Conservation (phyloP, 371 early-diverging fungal genomes). For the Apophysomyces trapeziformis region DNA sequence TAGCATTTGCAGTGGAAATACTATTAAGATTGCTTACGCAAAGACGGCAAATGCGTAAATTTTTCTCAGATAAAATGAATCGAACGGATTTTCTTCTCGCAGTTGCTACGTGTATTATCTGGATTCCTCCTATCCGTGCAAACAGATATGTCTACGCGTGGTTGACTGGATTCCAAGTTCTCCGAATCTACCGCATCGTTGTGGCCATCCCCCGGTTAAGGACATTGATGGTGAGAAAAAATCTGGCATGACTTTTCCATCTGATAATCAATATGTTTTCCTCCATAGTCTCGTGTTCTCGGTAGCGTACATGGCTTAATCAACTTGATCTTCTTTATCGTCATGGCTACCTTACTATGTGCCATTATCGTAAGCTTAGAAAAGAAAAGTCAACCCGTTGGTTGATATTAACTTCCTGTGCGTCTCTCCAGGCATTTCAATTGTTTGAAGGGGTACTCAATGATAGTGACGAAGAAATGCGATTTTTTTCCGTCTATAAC, state of each 20-base stretch:
- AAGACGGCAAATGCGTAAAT: constrained; percentile 39
- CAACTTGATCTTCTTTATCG: constrained; percentile 68
- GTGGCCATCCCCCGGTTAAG: constrained; percentile 61
- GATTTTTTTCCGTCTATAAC: constrained; percentile 66
- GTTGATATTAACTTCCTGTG: too few relatives aligned
- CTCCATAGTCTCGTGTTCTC: constrained; percentile 54
- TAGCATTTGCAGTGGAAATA: constrained; percentile 62
- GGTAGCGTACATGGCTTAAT: constrained; percentile 65
- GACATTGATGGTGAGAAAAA: constrained; percentile 49
- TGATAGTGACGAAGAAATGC: constrained; percentile 52
- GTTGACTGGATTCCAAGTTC: constrained; percentile 66
- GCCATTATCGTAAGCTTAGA: constrained; percentile 57
- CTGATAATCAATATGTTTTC: not conserved
- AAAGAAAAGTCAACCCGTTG: not conserved
- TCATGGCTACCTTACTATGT: constrained; percentile 55
- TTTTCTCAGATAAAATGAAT: constrained; percentile 55
- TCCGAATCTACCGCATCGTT: constrained; percentile 64
- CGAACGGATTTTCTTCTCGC: constrained; percentile 58
- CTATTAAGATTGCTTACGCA: constrained; percentile 48
- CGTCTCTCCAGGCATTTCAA: constrained; percentile 41
- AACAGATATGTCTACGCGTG: constrained; percentile 53
- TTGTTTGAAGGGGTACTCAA: constrained; percentile 54
- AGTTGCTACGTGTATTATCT: constrained; percentile 55
- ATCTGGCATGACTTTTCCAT: not conserved
- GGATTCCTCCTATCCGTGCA: constrained; percentile 52